Base-by-base conservation (phyloP, 2,329 filamentous ascomycete species). In the Colletotrichum melonis region DNA sequence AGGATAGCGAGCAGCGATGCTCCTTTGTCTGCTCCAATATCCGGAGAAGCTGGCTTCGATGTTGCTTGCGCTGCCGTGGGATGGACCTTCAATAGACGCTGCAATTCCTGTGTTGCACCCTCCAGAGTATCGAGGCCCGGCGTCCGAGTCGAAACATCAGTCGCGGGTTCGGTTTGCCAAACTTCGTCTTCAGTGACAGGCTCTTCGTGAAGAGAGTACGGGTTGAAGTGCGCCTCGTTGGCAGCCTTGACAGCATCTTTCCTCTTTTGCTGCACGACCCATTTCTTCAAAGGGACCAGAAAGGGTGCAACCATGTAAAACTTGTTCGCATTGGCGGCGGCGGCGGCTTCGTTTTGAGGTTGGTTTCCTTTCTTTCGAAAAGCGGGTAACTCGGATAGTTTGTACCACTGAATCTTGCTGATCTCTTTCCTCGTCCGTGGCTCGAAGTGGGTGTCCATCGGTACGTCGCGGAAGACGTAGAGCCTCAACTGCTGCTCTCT, bases 281-380 rank as follows among this genome's bases (percentile, higher is more conserved):
- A 98, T 81, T 94, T 95, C 82, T 95, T 95, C 62, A 99, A 84
- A 6, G 92, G 93, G 1, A 91, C 91, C 67, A 98, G 86, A 80
- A 99, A 99, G 0, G 96, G 95, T 0, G 95, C 95, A 22, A 99
- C 97, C 94, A 98, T 98, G 84, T 98, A 99, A 81, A 98, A 98
- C 79, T 96, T 98, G 81, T 94, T 95, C 54, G 92, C 91, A 77
- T 93, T 94, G 3, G 87, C 83, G 46, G 88, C 87, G 16, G 85
- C 86, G 42, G 81, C 82, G 16, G 82, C 84, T 63, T 92, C 88
- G 58, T 90, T 88, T n/a, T 91, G 88, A 19, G 78, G 80, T 67
- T 90, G 87, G 60, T 81, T 81, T 22, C 86, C 87, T 79, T 93
- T 95, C 81, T 93, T 94, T 68, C 92, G 91, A 78, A 94, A 92